Percentiles rank a stretch among this genome's conserved stretches.
phyloP scores from a whole-genome alignment of 192 early-diverging fungal genomes.

The Umbelopsis sp. region DNA sequence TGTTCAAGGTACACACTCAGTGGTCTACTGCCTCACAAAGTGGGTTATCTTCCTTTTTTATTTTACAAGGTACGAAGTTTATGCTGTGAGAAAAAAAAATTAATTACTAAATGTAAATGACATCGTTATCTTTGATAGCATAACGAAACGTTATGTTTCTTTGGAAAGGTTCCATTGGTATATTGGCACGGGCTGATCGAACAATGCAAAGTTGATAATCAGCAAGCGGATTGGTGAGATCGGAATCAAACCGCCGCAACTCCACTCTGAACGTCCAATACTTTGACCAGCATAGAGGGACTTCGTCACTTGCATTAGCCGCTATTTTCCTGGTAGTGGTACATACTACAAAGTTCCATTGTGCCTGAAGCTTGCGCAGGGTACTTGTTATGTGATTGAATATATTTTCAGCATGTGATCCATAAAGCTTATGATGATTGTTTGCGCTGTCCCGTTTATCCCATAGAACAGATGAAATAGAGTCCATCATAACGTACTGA shows the following conservation, averaged over 20 bases:
- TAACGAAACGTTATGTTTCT: not conserved
- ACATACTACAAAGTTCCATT: constrained; percentile 15
- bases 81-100: not conserved
- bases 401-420: not conserved
- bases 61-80: not conserved
- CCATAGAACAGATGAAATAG: not conserved
- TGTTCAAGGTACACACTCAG: too few relatives aligned
- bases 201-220: not conserved
- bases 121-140: constrained; percentile 4
- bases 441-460: not conserved
- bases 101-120: not conserved
- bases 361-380: not conserved
- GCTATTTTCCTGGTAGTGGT: constrained; percentile 4
- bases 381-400: not conserved
- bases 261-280: not conserved
- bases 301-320: not conserved
- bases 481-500: constrained; percentile 1
- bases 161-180: not conserved
- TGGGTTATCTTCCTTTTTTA: too few relatives aligned
- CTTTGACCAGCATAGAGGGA: constrained; percentile 1
- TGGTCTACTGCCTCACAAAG: too few relatives aligned
- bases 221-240: not conserved
- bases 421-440: not conserved
- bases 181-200: not conserved
- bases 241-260: not conserved